A percentile compares a stretch with the other conserved stretches of the same genome.
These are phyloP conservation scores for Stephania cephalantha DNA, from an alignment of 164 flowering plant genomes.

Conservation along the genomic window DNA sequence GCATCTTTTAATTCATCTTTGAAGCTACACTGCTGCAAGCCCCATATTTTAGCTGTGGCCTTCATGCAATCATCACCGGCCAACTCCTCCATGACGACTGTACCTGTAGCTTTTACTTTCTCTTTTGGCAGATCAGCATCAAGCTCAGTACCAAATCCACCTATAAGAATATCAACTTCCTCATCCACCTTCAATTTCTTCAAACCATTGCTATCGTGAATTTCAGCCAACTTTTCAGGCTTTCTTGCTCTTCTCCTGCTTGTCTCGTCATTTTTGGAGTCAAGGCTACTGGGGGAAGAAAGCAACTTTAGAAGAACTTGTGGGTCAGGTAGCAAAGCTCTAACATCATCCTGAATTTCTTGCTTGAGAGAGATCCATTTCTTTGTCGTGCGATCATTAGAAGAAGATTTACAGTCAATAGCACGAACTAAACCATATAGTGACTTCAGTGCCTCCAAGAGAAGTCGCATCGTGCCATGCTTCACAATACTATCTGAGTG, in stretches of 20 bases:
- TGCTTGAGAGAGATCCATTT: conserved; percentile 46
- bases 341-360: conserved; percentile 58
- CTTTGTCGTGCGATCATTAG: conserved; percentile 16
- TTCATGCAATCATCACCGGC: conserved; percentile 27
- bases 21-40: conserved; percentile 24
- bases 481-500: conserved; percentile 60
- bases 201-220: conserved; percentile 8
- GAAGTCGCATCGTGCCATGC: conserved; percentile 73
- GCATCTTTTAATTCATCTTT: conserved; percentile 30
- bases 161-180: conserved; percentile 58
- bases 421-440: conserved; percentile 44
- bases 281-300: conserved; percentile 35
- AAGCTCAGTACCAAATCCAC: conserved; percentile 38
- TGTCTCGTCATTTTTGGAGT: conserved; percentile 19
- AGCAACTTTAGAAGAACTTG: conserved; percentile 69
- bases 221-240: conserved; percentile 20
- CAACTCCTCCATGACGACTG: conserved; percentile 20
- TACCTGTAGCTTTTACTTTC: conserved; percentile 19
- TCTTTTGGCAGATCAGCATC: conserved; percentile 21
- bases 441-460: conserved; percentile 64
- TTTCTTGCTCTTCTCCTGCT: conserved; percentile 41
- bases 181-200: conserved; percentile 47
- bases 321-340: conserved; percentile 67
- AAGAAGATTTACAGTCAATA: conserved; percentile 22
- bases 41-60: conserved; percentile 51